phyloP scores from a whole-genome alignment of 2,329 filamentous ascomycete species.

The Fusarium sp. region DNA sequence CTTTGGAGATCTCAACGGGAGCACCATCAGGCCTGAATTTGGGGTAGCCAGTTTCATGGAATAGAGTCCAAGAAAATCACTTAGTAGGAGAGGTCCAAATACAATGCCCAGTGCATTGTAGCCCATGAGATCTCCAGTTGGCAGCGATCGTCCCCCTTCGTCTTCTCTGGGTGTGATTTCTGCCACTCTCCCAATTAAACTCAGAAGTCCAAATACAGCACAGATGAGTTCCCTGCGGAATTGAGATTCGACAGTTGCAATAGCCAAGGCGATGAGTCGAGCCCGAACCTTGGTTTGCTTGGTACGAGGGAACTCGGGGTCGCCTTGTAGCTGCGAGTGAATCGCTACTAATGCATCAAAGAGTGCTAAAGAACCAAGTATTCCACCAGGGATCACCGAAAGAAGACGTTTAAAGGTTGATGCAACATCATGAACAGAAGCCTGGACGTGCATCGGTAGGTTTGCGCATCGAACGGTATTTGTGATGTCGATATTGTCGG shows the following conservation, averaged over 20 bases:
- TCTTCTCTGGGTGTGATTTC: conserved; percentile 68
- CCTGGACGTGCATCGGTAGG: conserved; percentile 71
- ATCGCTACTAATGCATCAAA: conserved; percentile 75
- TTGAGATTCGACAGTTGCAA: conserved; percentile 70
- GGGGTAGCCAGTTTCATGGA: conserved; percentile 61
- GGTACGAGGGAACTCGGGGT: conserved; percentile 65
- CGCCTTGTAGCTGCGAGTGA: conserved; percentile 66
- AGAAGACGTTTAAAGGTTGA: conserved; percentile 77
- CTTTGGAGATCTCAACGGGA: conserved; percentile 60
- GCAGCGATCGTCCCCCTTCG: conserved; percentile 63
- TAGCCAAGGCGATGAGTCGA: conserved; percentile 73
- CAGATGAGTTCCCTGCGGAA: conserved; percentile 74
- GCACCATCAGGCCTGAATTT: conserved; percentile 57
- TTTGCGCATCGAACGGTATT: conserved; percentile 70
- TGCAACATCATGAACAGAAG: conserved; percentile 73
- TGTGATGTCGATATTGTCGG: conserved; percentile 64
- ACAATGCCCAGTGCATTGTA: conserved; percentile 73
- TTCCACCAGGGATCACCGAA: conserved; percentile 72
- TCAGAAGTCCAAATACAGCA: conserved; percentile 75
- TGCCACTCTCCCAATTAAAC: conserved; percentile 69
- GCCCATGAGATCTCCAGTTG: conserved; percentile 72
- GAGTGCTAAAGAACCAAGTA: conserved; percentile 71
- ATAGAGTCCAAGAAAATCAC: conserved; percentile 68
- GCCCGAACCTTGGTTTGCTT: conserved; percentile 71
- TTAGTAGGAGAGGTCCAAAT: conserved; percentile 74